Evolutionary conservation across 441 rosid genomes (phyloP).

Genomic region (Rhodomyrtus psidioides): DNA sequence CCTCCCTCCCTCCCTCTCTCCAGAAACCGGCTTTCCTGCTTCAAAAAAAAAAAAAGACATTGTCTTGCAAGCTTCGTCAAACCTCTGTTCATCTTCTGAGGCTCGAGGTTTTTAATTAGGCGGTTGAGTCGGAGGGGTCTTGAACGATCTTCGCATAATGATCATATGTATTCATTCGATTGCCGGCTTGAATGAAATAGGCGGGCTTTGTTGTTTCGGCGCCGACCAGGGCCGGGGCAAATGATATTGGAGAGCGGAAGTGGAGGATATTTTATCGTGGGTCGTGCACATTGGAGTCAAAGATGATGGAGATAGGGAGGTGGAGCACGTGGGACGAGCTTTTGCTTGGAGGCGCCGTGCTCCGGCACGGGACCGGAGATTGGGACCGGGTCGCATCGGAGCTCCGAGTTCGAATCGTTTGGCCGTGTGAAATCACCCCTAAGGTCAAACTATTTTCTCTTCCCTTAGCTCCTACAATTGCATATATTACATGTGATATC

Average conservation of each 20-base stretch:
- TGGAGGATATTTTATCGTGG: neutral
- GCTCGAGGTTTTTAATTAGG: neutral
- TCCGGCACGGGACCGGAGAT: constrained; percentile 71
- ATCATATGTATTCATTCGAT: neutral
- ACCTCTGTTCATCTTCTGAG: neutral
- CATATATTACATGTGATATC: neutral
- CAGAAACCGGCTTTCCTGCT: neutral
- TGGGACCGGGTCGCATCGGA: constrained; percentile 74
- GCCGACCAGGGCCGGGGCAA: neutral
- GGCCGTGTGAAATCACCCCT: constrained; percentile 49
- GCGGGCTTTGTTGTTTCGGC: neutral
- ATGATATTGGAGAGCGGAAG: neutral
- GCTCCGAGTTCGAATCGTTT: constrained; percentile 57
- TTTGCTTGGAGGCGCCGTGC: constrained; percentile 81
- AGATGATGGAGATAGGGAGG: constrained; percentile 22
- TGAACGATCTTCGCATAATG: neutral
- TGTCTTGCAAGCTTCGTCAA: neutral
- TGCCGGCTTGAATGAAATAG: rapidly evolving
- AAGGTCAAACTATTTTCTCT: constrained; percentile 35
- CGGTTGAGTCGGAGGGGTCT: neutral
- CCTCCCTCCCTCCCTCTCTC: neutral
- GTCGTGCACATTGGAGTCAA: neutral
- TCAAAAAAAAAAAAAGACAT: neutral
- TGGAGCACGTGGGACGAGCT: constrained; percentile 98
- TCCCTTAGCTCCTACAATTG: neutral